Conservation (phyloP, 1,284 basidiomycete genomes). For the Omphalotus olearius region DNA sequence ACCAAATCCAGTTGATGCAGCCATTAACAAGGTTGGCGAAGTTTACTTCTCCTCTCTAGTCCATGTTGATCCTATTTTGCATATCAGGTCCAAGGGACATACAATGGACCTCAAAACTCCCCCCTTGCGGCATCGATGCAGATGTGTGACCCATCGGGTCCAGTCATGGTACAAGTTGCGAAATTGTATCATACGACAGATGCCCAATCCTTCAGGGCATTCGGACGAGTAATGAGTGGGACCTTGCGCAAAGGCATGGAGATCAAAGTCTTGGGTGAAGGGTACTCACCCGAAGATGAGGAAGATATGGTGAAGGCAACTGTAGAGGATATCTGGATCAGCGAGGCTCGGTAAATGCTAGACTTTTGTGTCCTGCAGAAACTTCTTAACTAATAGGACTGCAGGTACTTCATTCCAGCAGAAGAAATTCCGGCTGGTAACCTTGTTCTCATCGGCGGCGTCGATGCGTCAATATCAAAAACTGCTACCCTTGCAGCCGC, state of each 20-base stretch:
- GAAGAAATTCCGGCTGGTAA: slow-evolving; percentile 91
- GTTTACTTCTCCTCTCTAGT: not conserved
- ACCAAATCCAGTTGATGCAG: slow-evolving; percentile 76
- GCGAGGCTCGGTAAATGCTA: slow-evolving; percentile 72
- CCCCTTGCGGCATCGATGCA: slow-evolving; percentile 79
- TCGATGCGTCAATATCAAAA: slow-evolving; percentile 94
- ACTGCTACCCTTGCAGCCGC: slow-evolving; percentile 84
- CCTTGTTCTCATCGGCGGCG: slow-evolving; percentile 87
- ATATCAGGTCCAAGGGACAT: slow-evolving; percentile 71
- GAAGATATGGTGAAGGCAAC: slow-evolving; percentile 93
- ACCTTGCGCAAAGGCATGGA: slow-evolving; percentile 80
- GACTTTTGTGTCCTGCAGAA: not conserved
- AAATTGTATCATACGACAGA: slow-evolving; percentile 97
- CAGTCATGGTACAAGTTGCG: slow-evolving; percentile 88
- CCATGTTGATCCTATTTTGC: not conserved
- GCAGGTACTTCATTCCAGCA: slow-evolving; percentile 84
- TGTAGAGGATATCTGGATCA: slow-evolving; percentile 87
- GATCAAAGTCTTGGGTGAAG: slow-evolving; percentile 96
- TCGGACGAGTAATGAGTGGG: slow-evolving; percentile 92
- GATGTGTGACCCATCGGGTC: slow-evolving; percentile 79
- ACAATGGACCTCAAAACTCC: slow-evolving; percentile 82
- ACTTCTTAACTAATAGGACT: slow-evolving; percentile 13
- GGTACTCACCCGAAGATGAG: slow-evolving; percentile 96
- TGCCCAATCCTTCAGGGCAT: slow-evolving; percentile 93
- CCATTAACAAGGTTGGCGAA: slow-evolving; percentile 63